These are phyloP conservation scores for Solanum chmielewskii DNA, from an alignment of 257 asterid genomes.

Conservation along the genomic window DNA sequence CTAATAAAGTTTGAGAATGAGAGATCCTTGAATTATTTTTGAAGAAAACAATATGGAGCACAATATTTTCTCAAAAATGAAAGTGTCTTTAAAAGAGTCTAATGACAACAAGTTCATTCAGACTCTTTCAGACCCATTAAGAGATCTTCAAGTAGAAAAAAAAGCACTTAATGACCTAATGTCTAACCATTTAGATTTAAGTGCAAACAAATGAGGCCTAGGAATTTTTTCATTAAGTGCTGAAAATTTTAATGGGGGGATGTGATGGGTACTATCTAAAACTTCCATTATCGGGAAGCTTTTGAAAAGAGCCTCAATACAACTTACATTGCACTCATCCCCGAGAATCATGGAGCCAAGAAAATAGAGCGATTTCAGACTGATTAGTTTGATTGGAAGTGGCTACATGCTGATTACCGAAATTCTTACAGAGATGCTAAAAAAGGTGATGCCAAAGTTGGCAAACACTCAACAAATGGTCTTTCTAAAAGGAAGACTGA, in stretches of 20 bases:
- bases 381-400: not conserved
- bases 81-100: too few relatives aligned
- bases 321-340: not conserved
- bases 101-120: too few relatives aligned
- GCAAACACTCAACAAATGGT: not conserved
- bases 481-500: not conserved
- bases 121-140: too few relatives aligned
- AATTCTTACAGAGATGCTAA: not conserved
- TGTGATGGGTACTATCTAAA: not conserved
- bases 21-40: too few relatives aligned
- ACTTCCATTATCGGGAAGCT: not conserved
- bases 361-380: not conserved
- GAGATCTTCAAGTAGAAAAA: too few relatives aligned
- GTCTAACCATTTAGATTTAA: too few relatives aligned
- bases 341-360: not conserved
- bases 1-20: too few relatives aligned
- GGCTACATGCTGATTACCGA: not conserved
- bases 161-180: too few relatives aligned
- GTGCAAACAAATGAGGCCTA: not conserved
- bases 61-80: too few relatives aligned
- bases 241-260: not conserved
- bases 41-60: too few relatives aligned
- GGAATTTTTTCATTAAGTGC: too few relatives aligned
- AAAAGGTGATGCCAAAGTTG: not conserved
- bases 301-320: not conserved